These are phyloP conservation scores for Tylopilus sp. DNA, from an alignment of 1,284 basidiomycete genomes.

Conservation along the genomic window DNA sequence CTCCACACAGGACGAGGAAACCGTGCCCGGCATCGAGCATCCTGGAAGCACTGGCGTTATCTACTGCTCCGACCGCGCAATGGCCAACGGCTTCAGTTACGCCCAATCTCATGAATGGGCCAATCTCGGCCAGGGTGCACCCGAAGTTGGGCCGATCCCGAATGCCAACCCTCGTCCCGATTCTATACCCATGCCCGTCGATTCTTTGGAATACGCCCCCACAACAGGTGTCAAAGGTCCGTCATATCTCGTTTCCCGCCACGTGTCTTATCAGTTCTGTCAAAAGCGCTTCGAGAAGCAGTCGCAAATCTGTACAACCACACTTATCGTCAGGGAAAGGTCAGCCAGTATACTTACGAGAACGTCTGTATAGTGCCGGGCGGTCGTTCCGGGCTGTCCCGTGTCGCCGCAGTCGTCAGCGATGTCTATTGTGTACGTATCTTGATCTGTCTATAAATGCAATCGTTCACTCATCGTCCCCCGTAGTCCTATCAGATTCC, in stretches of 20 bases:
- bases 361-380: conserved; percentile 93
- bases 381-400: conserved; percentile 83
- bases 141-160: conserved; percentile 84
- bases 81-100: conserved; percentile 87
- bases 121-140: conserved; percentile 85
- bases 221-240: conserved; percentile 86
- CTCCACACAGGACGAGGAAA: conserved; percentile 66
- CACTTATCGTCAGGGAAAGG: conserved; percentile 79
- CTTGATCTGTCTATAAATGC: neutral
- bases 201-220: conserved; percentile 90
- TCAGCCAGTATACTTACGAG: conserved; percentile 83
- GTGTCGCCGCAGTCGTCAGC: conserved; percentile 88
- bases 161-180: conserved; percentile 68
- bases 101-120: conserved; percentile 79
- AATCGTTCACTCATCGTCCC: neutral
- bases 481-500: conserved; percentile 79
- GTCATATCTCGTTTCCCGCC: conserved; percentile 18
- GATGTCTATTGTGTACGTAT: conserved; percentile 71
- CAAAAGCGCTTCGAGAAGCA: conserved; percentile 59
- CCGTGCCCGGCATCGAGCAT: conserved; percentile 79
- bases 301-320: conserved; percentile 87
- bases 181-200: conserved; percentile 60
- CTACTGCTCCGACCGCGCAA: conserved; percentile 85
- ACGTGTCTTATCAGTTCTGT: neutral
- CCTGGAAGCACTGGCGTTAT: conserved; percentile 78